Conservation (phyloP, 805 yeast genomes). For the Danielia oregonensis region DNA sequence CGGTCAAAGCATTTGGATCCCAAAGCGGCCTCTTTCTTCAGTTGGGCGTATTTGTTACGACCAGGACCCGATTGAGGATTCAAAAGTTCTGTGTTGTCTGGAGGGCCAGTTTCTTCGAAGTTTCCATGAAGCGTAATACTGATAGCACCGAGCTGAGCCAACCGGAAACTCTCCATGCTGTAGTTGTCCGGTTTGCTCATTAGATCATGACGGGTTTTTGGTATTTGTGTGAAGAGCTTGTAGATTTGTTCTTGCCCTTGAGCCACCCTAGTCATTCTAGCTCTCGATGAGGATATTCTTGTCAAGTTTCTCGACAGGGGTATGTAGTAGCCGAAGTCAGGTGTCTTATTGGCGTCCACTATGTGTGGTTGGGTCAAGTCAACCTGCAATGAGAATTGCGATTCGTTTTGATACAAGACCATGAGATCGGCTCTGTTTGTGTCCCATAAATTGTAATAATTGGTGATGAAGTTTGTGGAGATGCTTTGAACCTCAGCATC, state of each 20-base stretch:
- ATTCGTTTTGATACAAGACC: slow-evolving; percentile 72
- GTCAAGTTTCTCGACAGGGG: slow-evolving; percentile 74
- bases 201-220: slow-evolving; percentile 74
- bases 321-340: slow-evolving; percentile 62
- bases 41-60: slow-evolving; percentile 13
- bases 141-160: slow-evolving; percentile 71
- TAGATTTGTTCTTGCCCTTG: slow-evolving; percentile 67
- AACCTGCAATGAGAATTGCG: slow-evolving; percentile 79
- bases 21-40: slow-evolving; percentile 34
- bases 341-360: slow-evolving; percentile 22
- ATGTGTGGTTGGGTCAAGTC: slow-evolving; percentile 66
- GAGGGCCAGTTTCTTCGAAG: slow-evolving; percentile 64
- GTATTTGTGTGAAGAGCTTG: slow-evolving; percentile 61
- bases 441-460: slow-evolving; percentile 82
- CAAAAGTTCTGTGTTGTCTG: slow-evolving; percentile 34
- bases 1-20: slow-evolving; percentile 81
- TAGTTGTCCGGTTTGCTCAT: slow-evolving; percentile 59
- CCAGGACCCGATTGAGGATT: slow-evolving; percentile 15
- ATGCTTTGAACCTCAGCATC: slow-evolving; percentile 63
- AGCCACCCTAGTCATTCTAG: slow-evolving; percentile 56
- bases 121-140: slow-evolving; percentile 80
- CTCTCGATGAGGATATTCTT: slow-evolving; percentile 51
- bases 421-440: slow-evolving; percentile 64
- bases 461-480: slow-evolving; percentile 73
- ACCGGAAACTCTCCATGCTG: slow-evolving; percentile 75